These are phyloP conservation scores for Diaporthe nobilis DNA, from an alignment of 2,329 filamentous ascomycete genomes.

Conservation along the genomic window DNA sequence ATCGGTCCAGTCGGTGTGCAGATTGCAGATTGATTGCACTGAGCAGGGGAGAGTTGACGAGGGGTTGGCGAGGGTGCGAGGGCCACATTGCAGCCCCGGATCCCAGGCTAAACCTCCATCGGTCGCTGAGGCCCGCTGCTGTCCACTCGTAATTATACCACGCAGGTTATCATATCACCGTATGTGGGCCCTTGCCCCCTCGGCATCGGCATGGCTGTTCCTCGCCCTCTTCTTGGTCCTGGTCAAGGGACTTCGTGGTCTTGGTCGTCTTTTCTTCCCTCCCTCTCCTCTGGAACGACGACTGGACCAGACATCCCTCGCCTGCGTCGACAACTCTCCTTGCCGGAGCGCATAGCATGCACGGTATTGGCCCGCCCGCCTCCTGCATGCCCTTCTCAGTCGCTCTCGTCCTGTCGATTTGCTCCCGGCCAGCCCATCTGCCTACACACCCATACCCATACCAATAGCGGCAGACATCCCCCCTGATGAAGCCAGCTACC, in stretches of 20 bases:
- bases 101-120: constrained; percentile 37
- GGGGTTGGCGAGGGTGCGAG: constrained; percentile 22
- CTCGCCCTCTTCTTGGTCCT: constrained; percentile 4
- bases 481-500: constrained; percentile 37
- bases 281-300: constrained; percentile 1
- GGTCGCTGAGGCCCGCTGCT: constrained; percentile 37
- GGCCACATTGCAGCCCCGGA: constrained; percentile 19
- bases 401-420: constrained; percentile 41
- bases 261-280: constrained; percentile 5
- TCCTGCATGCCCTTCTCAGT: constrained; percentile 37
- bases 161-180: constrained; percentile 32
- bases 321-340: constrained; percentile 36
- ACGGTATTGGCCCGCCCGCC: constrained; percentile 35
- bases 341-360: constrained; percentile 32
- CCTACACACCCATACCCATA: constrained; percentile 35
- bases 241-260: background rate
- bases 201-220: constrained; percentile 13
- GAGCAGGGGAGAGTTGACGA: constrained; percentile 16
- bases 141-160: constrained; percentile 41
- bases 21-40: constrained; percentile 26
- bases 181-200: constrained; percentile 16
- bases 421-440: constrained; percentile 12
- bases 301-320: constrained; percentile 31
- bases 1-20: constrained; percentile 37
- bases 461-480: constrained; percentile 27